Evolutionary conservation across 768 basidiomycete species (phyloP).

Genomic region (Mycena galopus): DNA sequence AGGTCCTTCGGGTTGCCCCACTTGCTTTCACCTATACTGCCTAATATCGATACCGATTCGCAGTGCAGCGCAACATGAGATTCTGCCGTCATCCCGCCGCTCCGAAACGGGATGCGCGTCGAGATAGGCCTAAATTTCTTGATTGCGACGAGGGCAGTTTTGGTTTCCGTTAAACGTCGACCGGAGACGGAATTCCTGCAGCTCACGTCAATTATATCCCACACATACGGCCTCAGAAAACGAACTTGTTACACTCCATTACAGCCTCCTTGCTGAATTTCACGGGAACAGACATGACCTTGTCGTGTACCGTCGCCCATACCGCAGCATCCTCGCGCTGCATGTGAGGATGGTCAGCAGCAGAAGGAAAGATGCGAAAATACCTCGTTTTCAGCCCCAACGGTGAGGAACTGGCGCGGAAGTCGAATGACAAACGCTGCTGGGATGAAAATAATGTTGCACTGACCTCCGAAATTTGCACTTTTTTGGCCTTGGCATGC

Average conservation of each 20-base stretch:
- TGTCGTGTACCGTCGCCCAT: conserved; percentile 78
- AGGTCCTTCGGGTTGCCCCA: conserved; percentile 68
- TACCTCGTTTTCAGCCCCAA: conserved; percentile 25
- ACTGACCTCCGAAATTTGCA: conserved; percentile 70
- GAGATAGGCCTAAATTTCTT: conserved; percentile 65
- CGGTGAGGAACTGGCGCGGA: conserved; percentile 9
- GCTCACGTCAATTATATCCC: conserved; percentile 7
- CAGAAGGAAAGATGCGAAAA: neutral
- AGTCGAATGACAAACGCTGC: neutral
- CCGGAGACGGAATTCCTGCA: conserved; percentile 38
- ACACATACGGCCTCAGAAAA: neutral
- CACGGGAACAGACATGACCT: conserved; percentile 60
- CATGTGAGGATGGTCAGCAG: neutral
- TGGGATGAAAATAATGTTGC: neutral
- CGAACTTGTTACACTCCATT: conserved; percentile 54
- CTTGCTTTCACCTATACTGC: conserved; percentile 56
- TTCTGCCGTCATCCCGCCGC: conserved; percentile 53
- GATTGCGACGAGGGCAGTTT: conserved; percentile 62
- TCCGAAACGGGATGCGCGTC: conserved; percentile 61
- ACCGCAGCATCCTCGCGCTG: conserved; percentile 47
- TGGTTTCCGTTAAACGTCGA: conserved; percentile 58
- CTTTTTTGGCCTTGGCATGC: conserved; percentile 58
- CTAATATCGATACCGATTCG: conserved; percentile 55
- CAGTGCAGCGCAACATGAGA: conserved; percentile 69
- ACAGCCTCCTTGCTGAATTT: conserved; percentile 69